Base-by-base conservation (phyloP, 176 grass and related monocot species). In the Oryza brachyantha region DNA sequence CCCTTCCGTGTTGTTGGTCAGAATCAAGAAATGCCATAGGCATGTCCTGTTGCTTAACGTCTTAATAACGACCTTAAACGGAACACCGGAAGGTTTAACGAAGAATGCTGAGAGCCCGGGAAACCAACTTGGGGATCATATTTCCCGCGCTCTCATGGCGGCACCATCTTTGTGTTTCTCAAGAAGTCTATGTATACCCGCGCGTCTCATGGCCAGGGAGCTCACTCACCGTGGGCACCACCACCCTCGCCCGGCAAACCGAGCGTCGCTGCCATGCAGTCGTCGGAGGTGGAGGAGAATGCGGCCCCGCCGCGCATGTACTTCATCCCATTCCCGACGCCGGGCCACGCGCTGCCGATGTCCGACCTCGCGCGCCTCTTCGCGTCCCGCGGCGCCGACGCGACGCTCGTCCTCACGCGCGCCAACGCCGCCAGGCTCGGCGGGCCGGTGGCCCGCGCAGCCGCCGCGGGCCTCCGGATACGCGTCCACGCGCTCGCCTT, bases 301-400 rank as follows among this genome's bases (percentile, higher is more conserved):
- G 69, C 31, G 25, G 12, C 75, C 24, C 80, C 34, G 62, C 80
- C 34, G 62, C 74, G 75, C 57, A 73, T 93, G 78, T 88, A 83
- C 79, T 88, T 94, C 82, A 65, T 91, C 83, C 91, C 88, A 24
- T 81, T 93, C 70, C 91, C 91, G 5, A 91, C 91, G 35, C 85
- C 79, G 2, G 88, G 91, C 0, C 88, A 88, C 83, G 84, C 84
- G 70, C 73, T 91, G 66, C 88, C 88, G 11, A 91, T 91, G 91
- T 81, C 86, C 22, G 88, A 94, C 75, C 79, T 91, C 21, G 83
- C 83, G 13, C 83, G 77, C 26, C 75, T 91, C 75, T 94, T 91
- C 52, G 70, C 75, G 50, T 88, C 85, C 60, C 91, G 80, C 66
- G 75, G 85, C 13, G 85, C 75, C 39, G 75, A 88, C 64, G 70